A percentile compares a stretch with the other conserved stretches of the same genome.
Evolutionary conservation across 2,329 filamentous ascomycete species (phyloP).

Genomic region (Talaromyces pinophilus): DNA sequence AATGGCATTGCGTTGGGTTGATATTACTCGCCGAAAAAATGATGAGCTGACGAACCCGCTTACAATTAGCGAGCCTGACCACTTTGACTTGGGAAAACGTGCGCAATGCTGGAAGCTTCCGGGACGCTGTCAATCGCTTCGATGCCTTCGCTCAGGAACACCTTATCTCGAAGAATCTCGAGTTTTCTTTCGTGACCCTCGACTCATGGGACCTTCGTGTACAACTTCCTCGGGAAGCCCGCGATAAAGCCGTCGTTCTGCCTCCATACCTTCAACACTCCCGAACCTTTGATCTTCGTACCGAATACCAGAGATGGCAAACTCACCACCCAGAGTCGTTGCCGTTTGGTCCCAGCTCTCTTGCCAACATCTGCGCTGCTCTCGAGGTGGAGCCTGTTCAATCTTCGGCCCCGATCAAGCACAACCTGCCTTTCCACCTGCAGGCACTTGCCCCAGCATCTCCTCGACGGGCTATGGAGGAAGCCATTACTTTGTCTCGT

Average conservation of each 20-base stretch:
- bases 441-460: constrained; percentile 95
- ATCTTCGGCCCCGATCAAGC: constrained; percentile 96
- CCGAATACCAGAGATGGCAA: constrained; percentile 98
- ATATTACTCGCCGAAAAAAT: background rate
- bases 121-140: constrained; percentile 93
- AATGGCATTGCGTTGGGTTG: constrained; percentile 29
- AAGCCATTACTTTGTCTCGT: constrained; percentile 88
- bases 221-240: constrained; percentile 93
- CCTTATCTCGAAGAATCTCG: constrained; percentile 83
- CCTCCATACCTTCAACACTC: constrained; percentile 97
- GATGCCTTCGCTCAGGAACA: constrained; percentile 92
- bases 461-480: constrained; percentile 94
- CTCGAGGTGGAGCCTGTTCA: constrained; percentile 97
- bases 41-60: constrained; percentile 22
- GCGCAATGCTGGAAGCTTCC: constrained; percentile 93
- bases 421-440: constrained; percentile 96
- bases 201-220: constrained; percentile 98
- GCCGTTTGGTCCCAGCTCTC: constrained; percentile 90
- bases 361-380: constrained; percentile 96
- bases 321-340: constrained; percentile 97
- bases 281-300: constrained; percentile 91
- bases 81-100: constrained; percentile 99
- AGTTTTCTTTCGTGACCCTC: constrained; percentile 97
- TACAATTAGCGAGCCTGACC: constrained; percentile 77
- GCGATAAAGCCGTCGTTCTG: constrained; percentile 95